Conservation (phyloP, 805 yeast species). For the Kregervanrija pseudodelftensis region DNA sequence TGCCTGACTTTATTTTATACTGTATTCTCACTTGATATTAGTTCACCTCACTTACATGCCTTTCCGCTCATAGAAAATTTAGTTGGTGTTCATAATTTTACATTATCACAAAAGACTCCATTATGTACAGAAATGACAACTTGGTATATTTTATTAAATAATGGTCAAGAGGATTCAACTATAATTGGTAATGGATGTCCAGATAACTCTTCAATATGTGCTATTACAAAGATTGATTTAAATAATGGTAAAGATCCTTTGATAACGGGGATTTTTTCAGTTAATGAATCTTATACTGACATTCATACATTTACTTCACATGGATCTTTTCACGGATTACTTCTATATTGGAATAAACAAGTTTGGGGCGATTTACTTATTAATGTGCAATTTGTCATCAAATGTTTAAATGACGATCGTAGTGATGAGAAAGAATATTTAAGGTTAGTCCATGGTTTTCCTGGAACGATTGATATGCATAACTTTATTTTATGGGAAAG, state of each 20-base stretch:
- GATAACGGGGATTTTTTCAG: conserved; percentile 32
- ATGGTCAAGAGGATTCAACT: conserved; percentile 24
- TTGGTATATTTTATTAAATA: conserved; percentile 61
- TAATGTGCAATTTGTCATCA: conserved; percentile 28
- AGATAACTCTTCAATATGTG: conserved; percentile 70
- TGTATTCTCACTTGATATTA: conserved; percentile 16
- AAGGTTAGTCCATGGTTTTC: too few relatives aligned
- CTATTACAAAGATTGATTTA: conserved; percentile 49
- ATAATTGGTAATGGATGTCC: conserved; percentile 48
- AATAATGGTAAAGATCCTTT: conserved; percentile 42
- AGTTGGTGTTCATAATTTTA: conserved; percentile 41
- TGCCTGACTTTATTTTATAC: too few relatives aligned
- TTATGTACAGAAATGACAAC: conserved; percentile 58
- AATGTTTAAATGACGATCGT: conserved; percentile 45
- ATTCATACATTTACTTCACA: too few relatives aligned
- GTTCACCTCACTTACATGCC: conserved; percentile 26
- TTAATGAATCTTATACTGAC: too few relatives aligned
- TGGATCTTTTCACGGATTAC: too few relatives aligned
- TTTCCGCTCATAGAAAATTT: conserved; percentile 38
- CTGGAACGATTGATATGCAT: too few relatives aligned
- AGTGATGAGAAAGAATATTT: too few relatives aligned
- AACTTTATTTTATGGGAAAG: conserved; percentile 19
- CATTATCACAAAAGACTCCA: conserved; percentile 53
- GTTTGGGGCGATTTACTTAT: conserved; percentile 57
- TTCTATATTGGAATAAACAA: conserved; percentile 39